Evolutionary conservation across 352 stramenopile genomes (phyloP).

Genomic region (Phytophthora pini): DNA sequence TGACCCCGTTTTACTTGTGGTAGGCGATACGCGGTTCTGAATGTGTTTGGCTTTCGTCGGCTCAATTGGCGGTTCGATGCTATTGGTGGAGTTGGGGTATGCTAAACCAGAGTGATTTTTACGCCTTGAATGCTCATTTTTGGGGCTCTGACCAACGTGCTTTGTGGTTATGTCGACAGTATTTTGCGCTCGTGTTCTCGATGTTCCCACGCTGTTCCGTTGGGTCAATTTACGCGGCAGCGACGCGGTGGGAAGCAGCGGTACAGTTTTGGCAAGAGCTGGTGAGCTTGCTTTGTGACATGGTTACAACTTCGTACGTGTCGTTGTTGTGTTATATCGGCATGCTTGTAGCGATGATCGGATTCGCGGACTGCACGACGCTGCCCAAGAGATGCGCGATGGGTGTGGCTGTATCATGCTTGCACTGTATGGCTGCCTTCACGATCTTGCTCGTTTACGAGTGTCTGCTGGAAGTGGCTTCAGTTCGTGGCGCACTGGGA

Average conservation of each 20-base stretch:
- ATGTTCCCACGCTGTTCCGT: constrained; percentile 94
- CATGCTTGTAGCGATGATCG: constrained; percentile 67
- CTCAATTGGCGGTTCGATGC: constrained; percentile 95
- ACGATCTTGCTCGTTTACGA: constrained; percentile 82
- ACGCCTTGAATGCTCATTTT: not conserved
- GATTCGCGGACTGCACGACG: constrained; percentile 81
- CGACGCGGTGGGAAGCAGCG: constrained; percentile 52
- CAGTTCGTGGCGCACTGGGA: constrained; percentile 63
- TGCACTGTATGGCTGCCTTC: constrained; percentile 73
- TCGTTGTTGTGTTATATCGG: constrained; percentile 64
- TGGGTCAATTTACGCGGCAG: constrained; percentile 64
- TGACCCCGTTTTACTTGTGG: constrained; percentile 8
- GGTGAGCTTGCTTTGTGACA: constrained; percentile 61
- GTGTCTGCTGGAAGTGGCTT: constrained; percentile 79
- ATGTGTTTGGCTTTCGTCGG: constrained; percentile 90
- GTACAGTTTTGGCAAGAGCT: constrained; percentile 63
- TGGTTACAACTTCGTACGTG: constrained; percentile 79
- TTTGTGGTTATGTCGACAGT: constrained; percentile 44
- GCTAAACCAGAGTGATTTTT: constrained; percentile 15
- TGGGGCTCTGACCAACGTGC: constrained; percentile 8
- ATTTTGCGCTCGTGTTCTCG: constrained; percentile 92
- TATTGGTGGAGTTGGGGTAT: constrained; percentile 84
- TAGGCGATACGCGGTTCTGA: constrained; percentile 85
- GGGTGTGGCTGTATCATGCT: constrained; percentile 55
- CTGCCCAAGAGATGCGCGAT: constrained; percentile 62